These are phyloP conservation scores for Diaporthe citrichinensis DNA, from an alignment of 2,329 filamentous ascomycete species.

Conservation along the genomic window DNA sequence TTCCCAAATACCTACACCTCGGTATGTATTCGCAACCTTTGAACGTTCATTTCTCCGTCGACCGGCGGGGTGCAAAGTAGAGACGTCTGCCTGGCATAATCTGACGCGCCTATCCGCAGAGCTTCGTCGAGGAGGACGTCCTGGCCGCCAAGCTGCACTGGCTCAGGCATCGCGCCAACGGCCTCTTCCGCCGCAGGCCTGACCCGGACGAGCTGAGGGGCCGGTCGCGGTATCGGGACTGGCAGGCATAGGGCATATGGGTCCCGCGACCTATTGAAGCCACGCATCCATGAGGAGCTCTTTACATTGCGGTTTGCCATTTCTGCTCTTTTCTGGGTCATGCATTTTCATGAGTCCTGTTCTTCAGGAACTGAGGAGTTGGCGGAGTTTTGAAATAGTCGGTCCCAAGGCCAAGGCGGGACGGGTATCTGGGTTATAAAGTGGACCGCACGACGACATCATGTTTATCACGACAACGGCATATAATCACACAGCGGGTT, in stretches of 20 bases:
- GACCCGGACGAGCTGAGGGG: conserved; percentile 24
- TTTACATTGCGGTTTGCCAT: neutral
- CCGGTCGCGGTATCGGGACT: conserved; percentile 37
- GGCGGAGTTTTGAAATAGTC: neutral
- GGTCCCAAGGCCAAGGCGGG: neutral
- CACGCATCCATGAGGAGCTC: neutral
- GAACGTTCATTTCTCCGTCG: too few species aligned
- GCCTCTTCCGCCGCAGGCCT: conserved; percentile 34
- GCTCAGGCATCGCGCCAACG: conserved; percentile 35
- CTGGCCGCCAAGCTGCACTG: conserved; percentile 35
- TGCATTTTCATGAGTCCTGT: neutral
- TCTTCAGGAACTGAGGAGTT: neutral
- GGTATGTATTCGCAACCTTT: too few species aligned
- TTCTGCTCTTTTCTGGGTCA: too few species aligned
- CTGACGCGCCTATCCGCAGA: neutral
- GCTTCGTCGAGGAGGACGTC: conserved; percentile 25
- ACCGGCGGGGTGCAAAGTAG: too few species aligned
- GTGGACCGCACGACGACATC: neutral
- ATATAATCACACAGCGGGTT: neutral
- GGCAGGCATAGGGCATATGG: neutral
- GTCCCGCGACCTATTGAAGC: too few species aligned
- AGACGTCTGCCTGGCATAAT: too few species aligned
- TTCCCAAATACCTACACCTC: conserved; percentile 40
- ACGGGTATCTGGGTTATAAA: too few species aligned
- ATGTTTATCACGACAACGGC: neutral